Evolutionary conservation across 179 eudicot genomes (phyloP), one percentile per base, ranked within the genome.

Genomic region (Amaranthus tricolor): DNA sequence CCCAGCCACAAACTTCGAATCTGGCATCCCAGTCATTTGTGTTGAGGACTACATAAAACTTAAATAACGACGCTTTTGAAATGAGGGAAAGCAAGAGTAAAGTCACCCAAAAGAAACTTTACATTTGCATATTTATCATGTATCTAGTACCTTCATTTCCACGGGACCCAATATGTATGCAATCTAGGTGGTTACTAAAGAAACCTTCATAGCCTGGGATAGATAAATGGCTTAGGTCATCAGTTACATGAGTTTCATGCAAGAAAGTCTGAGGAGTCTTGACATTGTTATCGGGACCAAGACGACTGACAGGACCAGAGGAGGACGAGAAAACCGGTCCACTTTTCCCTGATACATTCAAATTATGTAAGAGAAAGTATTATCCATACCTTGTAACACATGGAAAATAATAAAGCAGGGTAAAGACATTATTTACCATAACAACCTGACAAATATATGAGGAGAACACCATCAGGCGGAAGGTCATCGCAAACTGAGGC

Each of bases 401-500:
- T 8, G 19, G 68, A 54, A 63, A 70, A 48, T 53, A 68, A 11
- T 51, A 45, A 51, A 61, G 54, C 31, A 7, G 73, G 70, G 70
- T n/a, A 14, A 70, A 45, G 52, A 66, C 17, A 71, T 67, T n/a
- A 68, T 15, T 57, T 14, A 50, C 57, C 47, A 78, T 47, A 16
- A 47, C 52, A 63, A 84, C 92, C 96, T 79, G 98, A 94, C 56
- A 94, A 48, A 84, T 91, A 92, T 70, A 92, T 75, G 71, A 94
- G 78, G 72, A 94, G 86, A 82, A 94, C 81, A 74, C 97, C 97
- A 86, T 94, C 96, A 77, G 90, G 74, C 67, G 94, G 91, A 67
- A 92, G 94, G 74, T 92, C 94, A 79, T 94, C 97, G 73, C 94
- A 94, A 40, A 86, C 84, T 68, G 92, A 92, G 62, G 94, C 96